Conservation (phyloP, 2,329 filamentous ascomycete species). For the Madurella mycetomatis region DNA sequence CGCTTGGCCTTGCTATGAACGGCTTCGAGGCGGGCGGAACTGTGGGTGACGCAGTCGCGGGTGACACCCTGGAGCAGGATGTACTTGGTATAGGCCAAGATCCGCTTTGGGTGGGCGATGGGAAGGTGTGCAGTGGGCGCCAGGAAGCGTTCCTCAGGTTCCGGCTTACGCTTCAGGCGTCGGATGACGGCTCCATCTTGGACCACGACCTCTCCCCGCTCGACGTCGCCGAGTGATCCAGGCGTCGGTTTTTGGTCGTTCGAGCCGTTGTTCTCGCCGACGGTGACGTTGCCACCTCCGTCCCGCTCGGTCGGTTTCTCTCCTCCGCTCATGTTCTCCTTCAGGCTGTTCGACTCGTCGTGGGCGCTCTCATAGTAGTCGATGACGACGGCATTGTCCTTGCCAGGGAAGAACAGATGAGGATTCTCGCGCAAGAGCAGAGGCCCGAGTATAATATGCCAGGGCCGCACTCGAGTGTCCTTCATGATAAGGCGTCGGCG, state of each 20-base stretch:
- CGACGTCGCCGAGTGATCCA: no score
- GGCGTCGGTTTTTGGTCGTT: no score
- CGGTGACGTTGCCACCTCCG: no score
- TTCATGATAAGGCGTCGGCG: not conserved
- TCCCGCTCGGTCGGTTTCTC: no score
- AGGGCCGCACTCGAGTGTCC: not conserved
- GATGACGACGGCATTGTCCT: not conserved
- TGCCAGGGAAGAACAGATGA: not conserved
- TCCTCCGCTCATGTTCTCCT: no score
- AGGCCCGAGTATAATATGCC: not conserved
- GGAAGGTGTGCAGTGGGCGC: not conserved
- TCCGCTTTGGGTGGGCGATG: not conserved
- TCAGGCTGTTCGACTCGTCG: not conserved
- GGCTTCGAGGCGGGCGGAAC: not conserved
- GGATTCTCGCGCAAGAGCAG: not conserved
- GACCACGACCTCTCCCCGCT: no score
- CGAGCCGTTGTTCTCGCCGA: no score
- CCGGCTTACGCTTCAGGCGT: not conserved
- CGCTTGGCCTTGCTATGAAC: constrained; percentile 31
- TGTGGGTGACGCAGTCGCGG: not conserved
- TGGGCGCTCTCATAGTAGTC: not conserved
- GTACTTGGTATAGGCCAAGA: not conserved
- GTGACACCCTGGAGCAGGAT: not conserved
- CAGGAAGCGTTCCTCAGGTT: not conserved
- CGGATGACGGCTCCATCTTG: no score